A percentile compares a stretch with the other conserved stretches of the same genome.
These are phyloP conservation scores for Fusarium sulawesiense DNA, from an alignment of 2,329 filamentous ascomycete species.

Conservation along the genomic window DNA sequence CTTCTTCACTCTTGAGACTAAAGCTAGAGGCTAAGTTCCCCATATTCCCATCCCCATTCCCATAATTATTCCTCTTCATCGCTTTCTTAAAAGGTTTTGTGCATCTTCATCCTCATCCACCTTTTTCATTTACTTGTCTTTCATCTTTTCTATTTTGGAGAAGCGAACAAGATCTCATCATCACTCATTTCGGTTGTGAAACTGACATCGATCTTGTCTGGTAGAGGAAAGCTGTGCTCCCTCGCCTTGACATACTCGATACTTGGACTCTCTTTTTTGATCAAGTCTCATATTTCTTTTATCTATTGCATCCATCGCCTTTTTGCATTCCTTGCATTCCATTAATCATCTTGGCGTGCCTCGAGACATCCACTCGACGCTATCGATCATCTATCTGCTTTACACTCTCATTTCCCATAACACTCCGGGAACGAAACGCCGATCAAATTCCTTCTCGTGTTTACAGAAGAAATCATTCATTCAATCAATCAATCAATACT, in stretches of 20 bases:
- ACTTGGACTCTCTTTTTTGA: slow-evolving; percentile 19
- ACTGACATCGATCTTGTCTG: slow-evolving; percentile 15
- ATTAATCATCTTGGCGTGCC: slow-evolving; percentile 8
- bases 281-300: slow-evolving; percentile 5
- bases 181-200: slow-evolving; percentile 41
- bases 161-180: slow-evolving; percentile 33
- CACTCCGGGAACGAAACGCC: slow-evolving; percentile 5
- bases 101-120: slow-evolving; percentile 8
- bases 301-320: not conserved
- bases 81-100: slow-evolving; percentile 17
- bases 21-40: not conserved
- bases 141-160: slow-evolving; percentile 3
- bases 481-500: not conserved
- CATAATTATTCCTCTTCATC: slow-evolving; percentile 3
- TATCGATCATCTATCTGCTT: slow-evolving; percentile 8
- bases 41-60: slow-evolving; percentile 16
- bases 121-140: slow-evolving; percentile 26
- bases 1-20: not conserved
- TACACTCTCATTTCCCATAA: slow-evolving; percentile 21
- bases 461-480: not conserved
- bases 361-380: slow-evolving; percentile 1
- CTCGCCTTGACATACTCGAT: slow-evolving; percentile 26
- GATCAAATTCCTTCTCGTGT: slow-evolving; percentile 29
- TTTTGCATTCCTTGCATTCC: not conserved
- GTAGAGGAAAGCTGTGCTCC: slow-evolving; percentile 44